Evolutionary conservation across 2,329 filamentous ascomycete genomes (phyloP).

Genomic region (Uncinocarpus reesii): DNA sequence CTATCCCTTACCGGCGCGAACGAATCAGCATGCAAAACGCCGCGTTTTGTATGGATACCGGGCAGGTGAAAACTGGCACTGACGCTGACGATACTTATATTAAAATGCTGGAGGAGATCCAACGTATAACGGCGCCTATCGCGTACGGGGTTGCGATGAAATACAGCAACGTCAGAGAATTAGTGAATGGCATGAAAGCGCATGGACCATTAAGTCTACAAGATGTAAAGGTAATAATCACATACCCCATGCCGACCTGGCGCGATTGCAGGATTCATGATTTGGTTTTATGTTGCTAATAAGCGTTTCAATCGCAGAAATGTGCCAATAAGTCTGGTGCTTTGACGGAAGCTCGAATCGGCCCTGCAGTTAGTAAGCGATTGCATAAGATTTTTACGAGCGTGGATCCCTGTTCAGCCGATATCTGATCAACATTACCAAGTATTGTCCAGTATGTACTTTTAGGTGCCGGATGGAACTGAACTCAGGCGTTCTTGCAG

Average conservation of each 20-base stretch:
- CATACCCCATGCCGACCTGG: neutral
- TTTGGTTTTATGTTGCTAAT: neutral
- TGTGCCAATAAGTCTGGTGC: constrained; percentile 40
- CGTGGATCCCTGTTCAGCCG: constrained; percentile 36
- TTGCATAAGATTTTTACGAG: constrained; percentile 43
- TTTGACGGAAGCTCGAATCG: constrained; percentile 37
- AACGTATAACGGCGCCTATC: constrained; percentile 59
- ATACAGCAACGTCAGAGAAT: constrained; percentile 48
- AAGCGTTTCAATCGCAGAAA: constrained; percentile 28
- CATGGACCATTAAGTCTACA: constrained; percentile 54
- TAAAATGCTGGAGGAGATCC: constrained; percentile 66
- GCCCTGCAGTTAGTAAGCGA: constrained; percentile 39
- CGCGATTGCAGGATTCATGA: too few species aligned
- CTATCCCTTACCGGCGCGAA: constrained; percentile 55
- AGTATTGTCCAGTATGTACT: neutral
- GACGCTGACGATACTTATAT: constrained; percentile 57
- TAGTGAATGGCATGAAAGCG: constrained; percentile 50
- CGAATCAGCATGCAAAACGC: constrained; percentile 40
- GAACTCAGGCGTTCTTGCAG: too few species aligned
- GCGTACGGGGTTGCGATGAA: constrained; percentile 57
- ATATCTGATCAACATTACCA: constrained; percentile 24
- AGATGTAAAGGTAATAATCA: constrained; percentile 40
- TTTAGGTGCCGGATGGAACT: neutral
- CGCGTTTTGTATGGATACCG: constrained; percentile 67
- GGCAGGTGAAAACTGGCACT: constrained; percentile 63